Conservation (phyloP, 768 basidiomycete species). For the Trametes meyenii region DNA sequence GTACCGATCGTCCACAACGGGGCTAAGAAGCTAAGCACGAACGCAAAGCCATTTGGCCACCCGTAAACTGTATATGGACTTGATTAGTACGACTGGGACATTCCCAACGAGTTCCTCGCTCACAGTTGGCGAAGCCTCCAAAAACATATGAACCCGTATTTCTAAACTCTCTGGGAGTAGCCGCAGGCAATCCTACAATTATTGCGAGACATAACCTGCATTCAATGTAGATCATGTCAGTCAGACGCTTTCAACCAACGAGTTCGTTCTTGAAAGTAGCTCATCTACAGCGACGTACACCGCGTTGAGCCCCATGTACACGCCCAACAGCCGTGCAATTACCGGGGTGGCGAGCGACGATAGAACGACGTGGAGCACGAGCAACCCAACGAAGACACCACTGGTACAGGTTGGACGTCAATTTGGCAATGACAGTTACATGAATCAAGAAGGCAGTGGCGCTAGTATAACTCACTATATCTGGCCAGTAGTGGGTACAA, state of each 20-base stretch:
- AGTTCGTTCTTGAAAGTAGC: no score
- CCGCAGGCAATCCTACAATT: slow-evolving; percentile 58
- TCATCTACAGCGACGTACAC: slow-evolving; percentile 27
- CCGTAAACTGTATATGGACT: slow-evolving; percentile 47
- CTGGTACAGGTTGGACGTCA: slow-evolving; percentile 14
- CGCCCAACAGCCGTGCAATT: slow-evolving; percentile 39
- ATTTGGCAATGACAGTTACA: background rate
- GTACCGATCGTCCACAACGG: slow-evolving; percentile 46
- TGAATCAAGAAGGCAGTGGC: no score
- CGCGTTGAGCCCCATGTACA: slow-evolving; percentile 41
- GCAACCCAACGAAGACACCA: slow-evolving; percentile 37
- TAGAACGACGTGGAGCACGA: slow-evolving; percentile 36
- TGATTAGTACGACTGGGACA: background rate
- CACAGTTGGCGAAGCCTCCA: slow-evolving; percentile 62
- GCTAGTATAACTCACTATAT: slow-evolving; percentile 26
- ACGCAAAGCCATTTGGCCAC: slow-evolving; percentile 54
- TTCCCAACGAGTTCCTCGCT: slow-evolving; percentile 16
- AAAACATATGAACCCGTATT: slow-evolving; percentile 67
- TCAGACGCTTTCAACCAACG: no score
- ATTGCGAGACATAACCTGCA: slow-evolving; percentile 35
- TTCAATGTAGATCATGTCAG: background rate
- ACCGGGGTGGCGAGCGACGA: slow-evolving; percentile 38
- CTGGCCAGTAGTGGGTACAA: slow-evolving; percentile 32
- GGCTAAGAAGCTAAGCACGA: slow-evolving; percentile 52
- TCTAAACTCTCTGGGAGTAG: slow-evolving; percentile 60